Evolutionary conservation across 2,329 filamentous ascomycete genomes (phyloP).

Genomic region (Colletotrichum limetticola): DNA sequence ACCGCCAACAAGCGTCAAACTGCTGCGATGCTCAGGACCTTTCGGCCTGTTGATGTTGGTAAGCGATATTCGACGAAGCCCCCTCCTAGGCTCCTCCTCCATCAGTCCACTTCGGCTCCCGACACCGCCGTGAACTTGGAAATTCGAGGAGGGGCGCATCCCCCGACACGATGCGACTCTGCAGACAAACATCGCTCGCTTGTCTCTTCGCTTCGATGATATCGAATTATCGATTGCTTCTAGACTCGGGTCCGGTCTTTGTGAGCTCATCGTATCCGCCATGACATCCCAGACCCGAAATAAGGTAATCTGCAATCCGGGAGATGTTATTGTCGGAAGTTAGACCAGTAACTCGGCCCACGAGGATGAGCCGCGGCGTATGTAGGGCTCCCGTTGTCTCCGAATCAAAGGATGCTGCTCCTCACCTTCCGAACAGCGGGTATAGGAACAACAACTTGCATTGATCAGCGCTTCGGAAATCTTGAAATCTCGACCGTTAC

Average conservation of each 20-base stretch:
- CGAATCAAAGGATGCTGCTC: not conserved
- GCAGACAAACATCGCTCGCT: not conserved
- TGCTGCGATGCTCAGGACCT: not conserved
- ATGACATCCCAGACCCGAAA: not conserved
- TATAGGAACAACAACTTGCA: not conserved
- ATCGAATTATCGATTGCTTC: not conserved
- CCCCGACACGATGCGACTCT: slow-evolving; percentile 21
- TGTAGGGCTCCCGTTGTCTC: not conserved
- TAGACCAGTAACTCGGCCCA: not conserved
- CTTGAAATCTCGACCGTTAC: not conserved
- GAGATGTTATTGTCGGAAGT: not conserved
- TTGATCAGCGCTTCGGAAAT: not conserved
- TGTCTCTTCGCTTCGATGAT: not conserved
- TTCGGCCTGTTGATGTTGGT: not conserved
- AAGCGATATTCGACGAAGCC: slow-evolving; percentile 27
- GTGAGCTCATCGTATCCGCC: not conserved
- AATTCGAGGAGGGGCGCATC: slow-evolving; percentile 19
- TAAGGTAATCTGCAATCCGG: not conserved
- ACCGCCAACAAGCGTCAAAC: not conserved
- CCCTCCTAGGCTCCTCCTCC: not conserved
- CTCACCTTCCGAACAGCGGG: not conserved
- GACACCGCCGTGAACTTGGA: slow-evolving; percentile 7
- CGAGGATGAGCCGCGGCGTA: not conserved
- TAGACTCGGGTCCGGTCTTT: not conserved
- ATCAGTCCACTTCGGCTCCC: not conserved